Percentiles rank a stretch among this genome's conserved stretches.
These are phyloP conservation scores for Dactylorhiza incarnata DNA, from an alignment of 106 monocot genomes.

Conservation along the genomic window DNA sequence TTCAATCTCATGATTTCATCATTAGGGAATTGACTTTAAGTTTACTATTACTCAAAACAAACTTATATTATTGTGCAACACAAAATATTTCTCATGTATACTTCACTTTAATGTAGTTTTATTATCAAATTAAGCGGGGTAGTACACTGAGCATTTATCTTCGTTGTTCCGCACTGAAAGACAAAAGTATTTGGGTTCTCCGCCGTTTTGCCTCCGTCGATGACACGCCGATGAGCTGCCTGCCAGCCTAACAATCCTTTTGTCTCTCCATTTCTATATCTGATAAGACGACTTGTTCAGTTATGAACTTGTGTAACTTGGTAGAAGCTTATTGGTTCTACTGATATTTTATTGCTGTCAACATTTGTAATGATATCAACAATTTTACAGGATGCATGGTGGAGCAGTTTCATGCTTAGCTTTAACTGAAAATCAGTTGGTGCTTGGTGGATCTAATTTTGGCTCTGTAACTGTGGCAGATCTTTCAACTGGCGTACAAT, in stretches of 20 bases:
- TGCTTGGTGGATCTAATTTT: conserved; percentile 77
- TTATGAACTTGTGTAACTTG: background rate
- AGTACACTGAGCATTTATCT: no score
- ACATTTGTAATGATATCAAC: background rate
- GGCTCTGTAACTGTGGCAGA: conserved; percentile 64
- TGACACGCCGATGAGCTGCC: no score
- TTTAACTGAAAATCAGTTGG: conserved; percentile 62
- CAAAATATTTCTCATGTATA: no score
- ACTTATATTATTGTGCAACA: no score
- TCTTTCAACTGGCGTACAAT: conserved; percentile 62
- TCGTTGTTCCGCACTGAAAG: no score
- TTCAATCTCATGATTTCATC: no score
- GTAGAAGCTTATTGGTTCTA: background rate
- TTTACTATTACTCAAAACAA: no score
- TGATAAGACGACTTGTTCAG: background rate
- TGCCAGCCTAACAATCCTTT: background rate
- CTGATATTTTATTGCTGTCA: background rate
- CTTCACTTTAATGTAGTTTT: no score
- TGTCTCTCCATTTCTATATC: background rate
- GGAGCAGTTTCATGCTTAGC: conserved; percentile 63
- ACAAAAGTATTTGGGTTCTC: no score
- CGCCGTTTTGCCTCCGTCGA: no score
- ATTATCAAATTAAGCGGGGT: no score
- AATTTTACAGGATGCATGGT: conserved; percentile 60
- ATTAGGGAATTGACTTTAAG: no score